phyloP scores from a whole-genome alignment of 495 filamentous ascomycete genomes.

The Patellaria atrata region DNA sequence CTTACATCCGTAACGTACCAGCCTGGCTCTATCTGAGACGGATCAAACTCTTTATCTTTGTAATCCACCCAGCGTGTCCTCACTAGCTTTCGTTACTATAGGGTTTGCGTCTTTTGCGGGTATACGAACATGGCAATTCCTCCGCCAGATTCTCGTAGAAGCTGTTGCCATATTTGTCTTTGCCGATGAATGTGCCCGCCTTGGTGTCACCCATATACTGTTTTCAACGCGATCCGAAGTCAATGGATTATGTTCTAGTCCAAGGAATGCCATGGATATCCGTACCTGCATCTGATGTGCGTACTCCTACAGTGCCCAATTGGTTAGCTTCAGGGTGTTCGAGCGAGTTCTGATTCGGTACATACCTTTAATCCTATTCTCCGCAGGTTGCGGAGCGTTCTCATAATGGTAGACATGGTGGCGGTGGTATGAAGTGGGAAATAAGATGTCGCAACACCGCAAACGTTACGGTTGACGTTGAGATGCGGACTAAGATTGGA shows the following conservation, averaged over 20 bases:
- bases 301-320: constrained; percentile 48
- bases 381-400: constrained; percentile 75
- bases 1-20: constrained; percentile 41
- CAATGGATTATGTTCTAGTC: too few species aligned
- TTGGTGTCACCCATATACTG: constrained; percentile 94
- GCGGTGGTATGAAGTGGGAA: constrained; percentile 10
- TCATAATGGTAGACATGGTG: constrained; percentile 80
- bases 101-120: too few species aligned
- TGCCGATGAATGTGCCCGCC: constrained; percentile 72
- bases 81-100: constrained; percentile 36
- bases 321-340: constrained; percentile 24
- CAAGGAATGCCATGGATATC: too few species aligned
- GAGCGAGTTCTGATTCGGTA: constrained; percentile 1
- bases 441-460: not conserved
- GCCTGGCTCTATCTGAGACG: constrained; percentile 85
- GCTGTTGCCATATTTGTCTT: constrained; percentile 89
- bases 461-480: constrained; percentile 5
- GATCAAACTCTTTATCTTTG: constrained; percentile 71
- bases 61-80: constrained; percentile 98
- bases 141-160: constrained; percentile 87
- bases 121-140: constrained; percentile 63
- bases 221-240: too few species aligned
- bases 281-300: constrained; percentile 84
- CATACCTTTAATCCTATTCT: constrained; percentile 74
- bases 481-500: constrained; percentile 2